Evolutionary conservation across 371 early-diverging fungal species (phyloP), one percentile per base, ranked within the genome.

Genomic region (Rhizopus sp.): DNA sequence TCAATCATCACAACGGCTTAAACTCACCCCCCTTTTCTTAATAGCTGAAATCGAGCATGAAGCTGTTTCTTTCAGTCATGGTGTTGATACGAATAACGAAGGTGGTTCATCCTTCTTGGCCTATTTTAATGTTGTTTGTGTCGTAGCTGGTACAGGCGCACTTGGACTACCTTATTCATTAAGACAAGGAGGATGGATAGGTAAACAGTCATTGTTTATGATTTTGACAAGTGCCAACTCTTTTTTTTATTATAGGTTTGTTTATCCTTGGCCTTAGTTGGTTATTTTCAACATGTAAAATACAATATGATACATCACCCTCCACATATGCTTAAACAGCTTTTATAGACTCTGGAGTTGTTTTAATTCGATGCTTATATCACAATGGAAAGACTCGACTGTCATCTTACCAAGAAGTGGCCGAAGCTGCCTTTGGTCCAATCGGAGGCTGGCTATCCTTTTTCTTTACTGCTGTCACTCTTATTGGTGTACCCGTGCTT

Each of bases 81-180:
- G 53, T 40, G 53, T 53, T 10, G 53, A 31, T 42, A 47, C 48
- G 5, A 15, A 23, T n/a, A 12, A 16, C 7, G 67, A 69, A 13
- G 50, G 42, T 3, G 65, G 62, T 13, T 69, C 69, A 0, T 52
- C 59, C 40, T 80, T 80, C 45, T 64, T 68, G 15, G 80, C 84
- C 9, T 84, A 81, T 53, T 77, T 83, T 41, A 89, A 85, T 63
- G 73, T 89, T 9, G 87, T 88, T 12, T 89, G 93, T 75, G 89
- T 93, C 4, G 82, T 92, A 13, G 92, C 92, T 4, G 95, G 95
- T 35, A 89, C 91, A 9, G 95, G 95, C 29, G 85, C 92, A 9
- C 75, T 94, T 6, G 91, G 92, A 53, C 77, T 95, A 13, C 92
- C 94, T 17, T 89, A 82, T 52, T 89, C 93, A 17, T 72, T 95